Conservation (phyloP, 192 early-diverging fungal genomes). For the Phlyctochytrium planicorne region DNA sequence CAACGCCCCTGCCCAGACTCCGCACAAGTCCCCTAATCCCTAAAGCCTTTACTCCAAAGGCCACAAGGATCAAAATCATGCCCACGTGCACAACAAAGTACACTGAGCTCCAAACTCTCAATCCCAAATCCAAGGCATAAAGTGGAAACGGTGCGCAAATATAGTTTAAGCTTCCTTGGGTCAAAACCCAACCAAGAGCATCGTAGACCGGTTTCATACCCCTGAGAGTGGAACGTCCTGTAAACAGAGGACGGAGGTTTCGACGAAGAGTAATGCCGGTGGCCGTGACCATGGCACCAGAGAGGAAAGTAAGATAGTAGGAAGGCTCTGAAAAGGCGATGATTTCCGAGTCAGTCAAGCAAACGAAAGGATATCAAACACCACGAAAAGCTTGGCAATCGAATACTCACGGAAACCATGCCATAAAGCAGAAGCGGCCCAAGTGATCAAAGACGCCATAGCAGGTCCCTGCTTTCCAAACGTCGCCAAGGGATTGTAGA, state of each 20-base stretch:
- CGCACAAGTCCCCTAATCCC: slow-evolving; percentile 1
- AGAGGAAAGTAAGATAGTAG: slow-evolving; percentile 32
- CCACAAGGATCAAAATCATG: not conserved
- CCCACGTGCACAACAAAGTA: slow-evolving; percentile 6
- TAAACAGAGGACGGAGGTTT: slow-evolving; percentile 24
- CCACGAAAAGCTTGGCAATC: not conserved
- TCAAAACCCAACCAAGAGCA: slow-evolving; percentile 36
- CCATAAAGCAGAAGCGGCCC: slow-evolving; percentile 80
- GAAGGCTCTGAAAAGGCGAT: not conserved
- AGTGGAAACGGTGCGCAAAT: slow-evolving; percentile 69
- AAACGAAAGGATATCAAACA: not conserved
- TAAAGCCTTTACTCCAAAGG: not conserved
- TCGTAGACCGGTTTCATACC: slow-evolving; percentile 32
- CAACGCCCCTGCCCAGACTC: not conserved
- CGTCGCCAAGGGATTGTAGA: slow-evolving; percentile 64
- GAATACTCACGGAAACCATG: slow-evolving; percentile 74
- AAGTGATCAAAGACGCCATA: slow-evolving; percentile 62
- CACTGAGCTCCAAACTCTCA: slow-evolving; percentile 52
- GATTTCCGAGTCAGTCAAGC: not conserved
- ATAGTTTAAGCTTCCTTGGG: slow-evolving; percentile 69
- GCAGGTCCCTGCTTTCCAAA: slow-evolving; percentile 55
- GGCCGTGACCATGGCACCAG: slow-evolving; percentile 21
- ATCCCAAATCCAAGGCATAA: slow-evolving; percentile 51
- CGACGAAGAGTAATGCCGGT: slow-evolving; percentile 19
- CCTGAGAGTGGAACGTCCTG: slow-evolving; percentile 7